phyloP scores from a whole-genome alignment of 768 basidiomycete genomes.

The Mycena filopes region DNA sequence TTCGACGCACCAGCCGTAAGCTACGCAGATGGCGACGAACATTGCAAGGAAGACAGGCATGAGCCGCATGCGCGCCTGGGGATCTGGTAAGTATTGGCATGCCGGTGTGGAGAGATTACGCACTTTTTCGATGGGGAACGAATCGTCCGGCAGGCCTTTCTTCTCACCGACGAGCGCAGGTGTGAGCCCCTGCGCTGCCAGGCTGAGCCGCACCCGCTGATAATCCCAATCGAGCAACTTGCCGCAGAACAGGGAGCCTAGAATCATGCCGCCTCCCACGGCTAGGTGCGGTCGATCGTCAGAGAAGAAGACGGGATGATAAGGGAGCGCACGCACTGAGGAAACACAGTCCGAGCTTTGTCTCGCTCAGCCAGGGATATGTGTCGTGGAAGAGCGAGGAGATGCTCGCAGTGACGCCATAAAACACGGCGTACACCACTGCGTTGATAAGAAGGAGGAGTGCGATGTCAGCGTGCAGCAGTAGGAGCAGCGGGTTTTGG shows the following conservation, averaged over 20 bases:
- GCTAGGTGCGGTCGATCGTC: too few relatives aligned
- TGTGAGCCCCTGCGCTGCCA: background rate
- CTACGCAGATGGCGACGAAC: constrained; percentile 53
- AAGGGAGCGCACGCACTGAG: constrained; percentile 47
- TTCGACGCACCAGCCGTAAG: constrained; percentile 73
- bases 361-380: constrained; percentile 71
- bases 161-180: background rate
- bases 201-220: constrained; percentile 1
- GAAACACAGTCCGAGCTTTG: constrained; percentile 81
- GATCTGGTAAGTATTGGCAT: constrained; percentile 28
- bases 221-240: constrained; percentile 31
- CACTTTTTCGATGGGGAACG: constrained; percentile 70
- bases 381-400: constrained; percentile 67
- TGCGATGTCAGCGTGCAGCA: constrained; percentile 64
- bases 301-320: too few relatives aligned
- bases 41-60: constrained; percentile 54
- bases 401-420: constrained; percentile 68
- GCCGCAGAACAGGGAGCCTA: constrained; percentile 16
- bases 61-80: constrained; percentile 59
- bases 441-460: constrained; percentile 63
- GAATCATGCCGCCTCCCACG: constrained; percentile 18
- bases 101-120: constrained; percentile 3
- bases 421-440: constrained; percentile 63
- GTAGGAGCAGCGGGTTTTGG: constrained; percentile 66
- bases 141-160: constrained; percentile 37